Conservation (phyloP, 345 rosid genomes). For the Populus euphratica region DNA sequence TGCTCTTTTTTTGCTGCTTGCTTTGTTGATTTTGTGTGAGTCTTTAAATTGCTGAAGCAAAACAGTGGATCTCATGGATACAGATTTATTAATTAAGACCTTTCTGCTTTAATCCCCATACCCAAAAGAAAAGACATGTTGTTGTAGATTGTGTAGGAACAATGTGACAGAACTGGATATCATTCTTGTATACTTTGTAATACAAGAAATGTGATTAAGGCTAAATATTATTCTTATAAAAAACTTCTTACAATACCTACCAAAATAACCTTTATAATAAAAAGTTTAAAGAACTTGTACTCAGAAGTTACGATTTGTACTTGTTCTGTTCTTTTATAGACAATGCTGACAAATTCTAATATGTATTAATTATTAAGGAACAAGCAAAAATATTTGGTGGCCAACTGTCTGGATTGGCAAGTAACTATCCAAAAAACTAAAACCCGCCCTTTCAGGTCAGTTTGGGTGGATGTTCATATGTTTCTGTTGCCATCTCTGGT, state of each 20-base stretch:
- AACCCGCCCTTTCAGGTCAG: neutral
- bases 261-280: neutral
- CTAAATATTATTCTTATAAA: neutral
- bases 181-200: neutral
- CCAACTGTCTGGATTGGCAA: neutral
- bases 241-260: too few relatives aligned
- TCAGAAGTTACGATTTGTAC: neutral
- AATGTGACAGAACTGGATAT: neutral
- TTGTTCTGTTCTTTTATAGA: neutral
- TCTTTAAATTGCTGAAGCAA: neutral
- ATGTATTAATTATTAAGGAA: neutral
- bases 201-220: neutral
- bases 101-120: neutral
- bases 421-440: neutral
- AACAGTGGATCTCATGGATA: neutral
- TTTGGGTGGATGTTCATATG: neutral
- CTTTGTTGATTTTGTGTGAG: neutral
- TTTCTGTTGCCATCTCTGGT: neutral
- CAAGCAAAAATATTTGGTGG: neutral
- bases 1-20: neutral
- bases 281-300: neutral
- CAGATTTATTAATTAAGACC: neutral
- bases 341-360: neutral
- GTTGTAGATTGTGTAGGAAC: neutral
- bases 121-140: neutral